Base-by-base conservation (phyloP, 768 basidiomycete genomes). In the Kwoniella dejecticola region DNA sequence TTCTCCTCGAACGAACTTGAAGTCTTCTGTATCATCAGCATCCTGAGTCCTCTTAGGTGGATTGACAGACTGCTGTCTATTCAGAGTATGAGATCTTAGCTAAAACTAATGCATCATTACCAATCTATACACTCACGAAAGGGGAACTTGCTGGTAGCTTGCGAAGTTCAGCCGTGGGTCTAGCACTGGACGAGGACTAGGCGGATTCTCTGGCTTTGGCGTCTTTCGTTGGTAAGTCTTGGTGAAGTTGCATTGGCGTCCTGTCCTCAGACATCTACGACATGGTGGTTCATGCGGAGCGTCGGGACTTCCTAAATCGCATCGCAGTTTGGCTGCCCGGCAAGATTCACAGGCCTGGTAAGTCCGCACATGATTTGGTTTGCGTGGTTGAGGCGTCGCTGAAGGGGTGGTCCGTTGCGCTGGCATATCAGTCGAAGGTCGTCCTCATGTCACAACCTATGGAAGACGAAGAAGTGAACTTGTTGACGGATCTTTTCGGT, bases 281-380 rank as follows among this genome's bases (percentile, higher is more conserved):
- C 48, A 50, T 15, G 48, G 48, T 21, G 48, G 48, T 31, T 50
- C 48, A 50, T 29, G 48, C 30, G 48, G 48, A 12, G 48, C 48
- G 21, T 50, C 48, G 6, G 48, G 48, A 31, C 48, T 50, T 21
- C 48, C 48, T 19, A 50, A 31, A 31, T 50, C 48, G 30, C 48
- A 50, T 50, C 48, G 3, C n/a, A 50, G 21, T n/a, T 50, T 50
- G 12, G 48, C 48, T 1, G 48, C 48, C 19, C 48, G 27, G n/a
- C 48, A 50, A 6, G 48, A 50, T 31, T 50, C 48, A 19, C 48
- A 50, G 10, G 48, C 48, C 33, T 50, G 48, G 21, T 50, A 50
- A 11, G 48, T 50, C 30, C 48, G 21, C 7, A 50, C 48, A 50
- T 50, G 48, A 19, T n/a, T n/a, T 31, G 48, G 10, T 31, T 50